Base-by-base conservation (phyloP, 441 rosid genomes). In the Theobroma grandiflorum region DNA sequence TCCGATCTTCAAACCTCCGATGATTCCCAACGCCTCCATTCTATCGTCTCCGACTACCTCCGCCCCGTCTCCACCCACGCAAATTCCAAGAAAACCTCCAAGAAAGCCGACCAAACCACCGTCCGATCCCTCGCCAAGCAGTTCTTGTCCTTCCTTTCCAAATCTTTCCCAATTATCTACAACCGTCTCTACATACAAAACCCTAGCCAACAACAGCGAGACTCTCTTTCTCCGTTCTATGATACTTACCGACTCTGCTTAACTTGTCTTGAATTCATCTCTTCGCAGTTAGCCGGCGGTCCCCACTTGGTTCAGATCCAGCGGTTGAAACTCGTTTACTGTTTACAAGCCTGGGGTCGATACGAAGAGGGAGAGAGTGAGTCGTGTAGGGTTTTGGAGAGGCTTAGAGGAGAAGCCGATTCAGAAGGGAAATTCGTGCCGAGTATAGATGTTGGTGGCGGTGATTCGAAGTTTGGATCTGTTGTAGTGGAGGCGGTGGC, bases 241-340 rank as follows among this genome's bases (percentile, higher is more conserved):
- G 82, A 86, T 37, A 78, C 85, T 2, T 95, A 89, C 65, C 67
- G 81, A 18, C 87, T 94, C 8, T 95, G 99, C 80, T 78, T 97
- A 82, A 86, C 89, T 74, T 94, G 98, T 76, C 76, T 95, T 66
- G 97, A 93, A 0, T 66, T 82, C 33, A 78, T 95, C 15, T 83
- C 97, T 31, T 85, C 97, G n/a, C 94, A 94, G 90, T 81, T 97
- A 72, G 81, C 91, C 4, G 85, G 98, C 59, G 91, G 91, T 87
- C 90, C 91, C 45, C 89, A 87, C 78, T 72, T 87, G 8, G 80
- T 92, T 33, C 90, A 90, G 68, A 14, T 81, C 57, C 98, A 94
- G 89, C 72, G 97, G 78, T 11, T 86, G 40, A 82, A 94, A 31
- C 67, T 95, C 79, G 10, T 93, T 50, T 79, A 80, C 33, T 90